Base-by-base conservation (phyloP, 176 grass and related monocot genomes). In the Triticum urartu region DNA sequence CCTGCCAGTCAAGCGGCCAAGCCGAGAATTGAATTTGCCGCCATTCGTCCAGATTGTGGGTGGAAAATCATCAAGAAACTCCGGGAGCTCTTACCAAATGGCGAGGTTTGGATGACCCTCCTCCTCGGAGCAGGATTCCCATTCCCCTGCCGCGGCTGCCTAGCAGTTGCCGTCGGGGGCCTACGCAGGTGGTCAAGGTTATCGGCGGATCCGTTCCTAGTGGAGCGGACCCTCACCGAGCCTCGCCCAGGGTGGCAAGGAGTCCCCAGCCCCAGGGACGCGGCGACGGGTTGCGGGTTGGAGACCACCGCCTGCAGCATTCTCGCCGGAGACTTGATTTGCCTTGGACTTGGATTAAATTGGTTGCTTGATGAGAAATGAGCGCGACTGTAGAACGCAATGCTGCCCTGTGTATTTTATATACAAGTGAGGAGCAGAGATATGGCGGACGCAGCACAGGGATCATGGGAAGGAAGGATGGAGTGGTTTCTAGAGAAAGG, bases 161-260 rank as follows among this genome's bases (percentile, higher is more conserved):
- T 48, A 59, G 56, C 56, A 0, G 56, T 67, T 10, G 3, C 28
- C 17, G 67, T 79, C 20, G 77, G 36, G 60, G 74, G 60, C 47
- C 92, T 62, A 75, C 86, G 86, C 10, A 91, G 79, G 40, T 93
- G 89, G 79, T 88, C 88, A 4, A 91, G 83, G 20, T 65, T 91
- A 7, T 91, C 92, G 2, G 73, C 71, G 18, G 82, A 35, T 6
- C 77, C 89, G 20, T 72, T 82, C 59, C 39, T 73, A 24, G 72
- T 72, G 47, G 89, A 83, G 45, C 50, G 68, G 9, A 61, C n/a
- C 18, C 3, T 82, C 47, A 75, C 34, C 7, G 18, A 79, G 20
- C 75, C 25, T 26, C 74, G 26, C 34, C 34, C 35, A 2, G 80
- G 87, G 38, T 7, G 12, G 15, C 6, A 11, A 0, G 74, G 75